Base-by-base conservation (phyloP, 352 stramenopile genomes). In the Phytophthora niederhauseri region DNA sequence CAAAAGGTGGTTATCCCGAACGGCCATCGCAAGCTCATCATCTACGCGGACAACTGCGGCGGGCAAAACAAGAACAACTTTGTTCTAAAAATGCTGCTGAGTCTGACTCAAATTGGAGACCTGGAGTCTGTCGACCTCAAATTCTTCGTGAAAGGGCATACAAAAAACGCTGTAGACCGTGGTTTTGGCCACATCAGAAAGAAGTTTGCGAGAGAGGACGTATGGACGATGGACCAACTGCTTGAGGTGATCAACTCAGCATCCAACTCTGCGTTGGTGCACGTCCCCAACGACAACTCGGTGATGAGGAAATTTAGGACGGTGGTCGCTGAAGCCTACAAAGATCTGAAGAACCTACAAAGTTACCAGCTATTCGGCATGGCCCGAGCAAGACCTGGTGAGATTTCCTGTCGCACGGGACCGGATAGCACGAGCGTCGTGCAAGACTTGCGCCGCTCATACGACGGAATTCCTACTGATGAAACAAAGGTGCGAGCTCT, bases 21-120 rank as follows among this genome's bases (percentile, higher is more conserved):
- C 0, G 52, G 31, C 31, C 4, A 49, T 4, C 3, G 26, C 26
- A 30, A 30, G 26, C 26, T 30, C 26, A 30, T 2, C 26, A 30
- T 72, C 26, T 71, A 68, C 14, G 34, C 65, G 4, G 58, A 64
- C 46, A 68, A 72, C 20, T 72, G 65, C 20, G 15, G 52, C 3
- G 65, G 58, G 0, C 58, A 68, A 36, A 72, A 72, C 38, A 64
- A 72, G 34, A 67, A 63, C 51, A 60, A 30, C 26, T 30, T 30
- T 30, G 26, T 30, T 30, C 26, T 30, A 30, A 30, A 30, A 30
- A 30, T 30, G 26, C 26, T 30, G 26, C 26, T 30, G 26, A 30
- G 26, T 30, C 26, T 30, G 26, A 30, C 26, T 30, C 26, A 30
- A 30, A 30, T 30, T 30, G 26, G 26, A 8, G 46, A 52, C n/a